Base-by-base conservation (phyloP, 208 protist genomes). In the Endotrypanum monterogeii region DNA sequence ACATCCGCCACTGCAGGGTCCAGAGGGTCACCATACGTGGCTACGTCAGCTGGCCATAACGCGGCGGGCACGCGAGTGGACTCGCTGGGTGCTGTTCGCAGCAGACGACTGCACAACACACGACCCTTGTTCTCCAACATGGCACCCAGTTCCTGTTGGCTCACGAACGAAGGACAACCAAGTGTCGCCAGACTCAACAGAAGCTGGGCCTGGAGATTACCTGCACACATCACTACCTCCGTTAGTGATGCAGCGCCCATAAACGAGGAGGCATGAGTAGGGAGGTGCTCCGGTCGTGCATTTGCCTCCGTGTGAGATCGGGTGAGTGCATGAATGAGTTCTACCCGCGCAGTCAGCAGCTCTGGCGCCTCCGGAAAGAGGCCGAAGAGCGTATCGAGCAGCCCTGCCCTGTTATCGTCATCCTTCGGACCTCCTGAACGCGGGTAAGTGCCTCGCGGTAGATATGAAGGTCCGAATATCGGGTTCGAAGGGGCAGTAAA, bases 311-410 rank as follows among this genome's bases (percentile, higher is more conserved):
- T 18, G 54, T 25, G 32, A 23, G 28, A 6, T 14, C 54, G 60
- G 8, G 48, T 35, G 5, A 81, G n/a, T 1, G 71, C 71, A 16
- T 61, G n/a, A 23, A 81, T 28, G 12, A 81, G 58, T 3, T n/a
- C 14, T 1, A 23, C 44, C 14, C 71, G 76, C 5, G 56, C 71
- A 1, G 39, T 71, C 16, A 62, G 12, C 57, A 76, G 25, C 32
- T 52, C 39, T 1, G 76, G 55, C 11, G 76, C 67, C 28, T 76
- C 56, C 2, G 65, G 46, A 39, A 56, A 55, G 30, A 75, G 32
- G 37, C 57, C 37, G 23, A 81, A 32, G 32, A 81, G 66, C 3
- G 61, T 37, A 63, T 81, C 71, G 12, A 81, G 28, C 46, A 81
- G 66, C n/a, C 52, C 50, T 16, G 11, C 35, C 48, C 67, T 54